These are phyloP conservation scores for Croton setiger DNA, from an alignment of 441 rosid species.

Conservation along the genomic window DNA sequence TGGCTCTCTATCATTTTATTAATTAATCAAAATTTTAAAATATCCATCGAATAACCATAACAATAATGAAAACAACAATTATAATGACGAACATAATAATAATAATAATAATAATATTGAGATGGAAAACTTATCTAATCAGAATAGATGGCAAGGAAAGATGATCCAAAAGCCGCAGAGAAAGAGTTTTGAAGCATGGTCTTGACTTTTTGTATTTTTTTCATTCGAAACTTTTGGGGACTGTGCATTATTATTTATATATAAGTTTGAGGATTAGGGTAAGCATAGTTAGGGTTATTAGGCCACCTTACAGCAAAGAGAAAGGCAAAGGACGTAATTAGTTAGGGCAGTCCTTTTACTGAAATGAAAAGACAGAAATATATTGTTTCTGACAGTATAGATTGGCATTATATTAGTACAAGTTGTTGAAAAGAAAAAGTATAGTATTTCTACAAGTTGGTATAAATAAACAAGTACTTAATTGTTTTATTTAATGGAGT, in stretches of 20 bases:
- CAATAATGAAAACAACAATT: not conserved
- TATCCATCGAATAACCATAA: too few species aligned
- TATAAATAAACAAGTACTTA: too few species aligned
- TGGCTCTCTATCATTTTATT: not conserved
- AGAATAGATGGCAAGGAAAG: not conserved
- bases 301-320: constrained; percentile 5
- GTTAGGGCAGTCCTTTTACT: not conserved
- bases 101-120: not conserved
- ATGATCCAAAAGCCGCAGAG: not conserved
- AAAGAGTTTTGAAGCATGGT: too few species aligned
- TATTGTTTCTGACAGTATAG: too few species aligned
- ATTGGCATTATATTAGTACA: too few species aligned
- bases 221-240: too few species aligned
- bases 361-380: constrained; percentile 1
- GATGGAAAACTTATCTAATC: not conserved
- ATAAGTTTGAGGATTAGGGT: not conserved
- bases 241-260: not conserved
- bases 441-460: not conserved
- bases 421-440: not conserved
- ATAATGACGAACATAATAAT: too few species aligned
- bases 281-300: not conserved
- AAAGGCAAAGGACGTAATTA: constrained; percentile 1
- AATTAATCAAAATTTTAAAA: too few species aligned
- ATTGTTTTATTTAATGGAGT: too few species aligned
- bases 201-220: too few species aligned